Evolutionary conservation across 225 moss, liverwort and hornwort species (phyloP).

Genomic region (Straminergon stramineum): DNA sequence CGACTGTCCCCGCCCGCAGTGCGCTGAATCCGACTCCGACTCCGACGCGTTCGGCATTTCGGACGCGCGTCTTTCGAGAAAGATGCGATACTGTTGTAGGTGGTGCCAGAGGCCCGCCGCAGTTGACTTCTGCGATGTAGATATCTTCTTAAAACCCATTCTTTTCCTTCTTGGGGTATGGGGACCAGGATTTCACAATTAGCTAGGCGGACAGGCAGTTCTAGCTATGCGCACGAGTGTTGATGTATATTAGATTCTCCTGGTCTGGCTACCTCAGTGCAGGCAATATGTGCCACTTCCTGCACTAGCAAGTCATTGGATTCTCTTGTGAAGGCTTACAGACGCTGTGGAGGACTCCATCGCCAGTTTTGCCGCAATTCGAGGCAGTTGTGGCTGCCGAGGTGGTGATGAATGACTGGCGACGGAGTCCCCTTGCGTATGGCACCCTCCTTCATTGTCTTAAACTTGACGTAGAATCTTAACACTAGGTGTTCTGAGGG

Average conservation of each 20-base stretch:
- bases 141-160: not conserved
- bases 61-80: not conserved
- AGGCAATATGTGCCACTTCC: not conserved
- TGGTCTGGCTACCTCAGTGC: too few relatives aligned
- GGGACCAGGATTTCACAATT: not conserved
- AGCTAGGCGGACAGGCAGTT: not conserved
- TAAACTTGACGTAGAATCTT: not conserved
- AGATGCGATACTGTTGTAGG: not conserved
- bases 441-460: not conserved
- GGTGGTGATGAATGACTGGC: not conserved
- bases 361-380: not conserved
- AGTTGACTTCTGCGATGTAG: not conserved
- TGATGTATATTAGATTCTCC: not conserved
- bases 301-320: not conserved
- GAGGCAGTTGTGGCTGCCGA: not conserved
- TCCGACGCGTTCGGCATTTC: not conserved
- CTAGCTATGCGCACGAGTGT: not conserved
- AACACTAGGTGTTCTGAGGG: not conserved
- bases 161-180: not conserved
- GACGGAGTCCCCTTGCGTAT: not conserved
- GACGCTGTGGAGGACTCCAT: not conserved
- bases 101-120: not conserved
- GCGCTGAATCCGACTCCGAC: not conserved
- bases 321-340: not conserved
- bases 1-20: not conserved